Percentiles rank a stretch among this genome's conserved stretches.
phyloP scores from a whole-genome alignment of 768 basidiomycete genomes.

The Pleurotus citrinopileatus region DNA sequence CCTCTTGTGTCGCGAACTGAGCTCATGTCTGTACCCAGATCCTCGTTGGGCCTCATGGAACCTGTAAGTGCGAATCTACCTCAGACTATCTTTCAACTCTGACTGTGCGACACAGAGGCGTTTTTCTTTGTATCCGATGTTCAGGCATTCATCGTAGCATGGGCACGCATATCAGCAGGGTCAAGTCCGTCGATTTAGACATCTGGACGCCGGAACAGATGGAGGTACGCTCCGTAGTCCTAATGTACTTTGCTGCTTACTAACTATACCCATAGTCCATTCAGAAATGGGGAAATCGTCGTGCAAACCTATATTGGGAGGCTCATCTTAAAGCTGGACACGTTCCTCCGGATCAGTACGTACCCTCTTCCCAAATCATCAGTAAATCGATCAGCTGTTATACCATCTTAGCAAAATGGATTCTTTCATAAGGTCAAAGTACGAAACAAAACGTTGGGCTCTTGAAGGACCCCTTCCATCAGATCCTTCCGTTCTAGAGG shows the following conservation, averaged over 20 bases:
- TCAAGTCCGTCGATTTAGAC: constrained; percentile 97
- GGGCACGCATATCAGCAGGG: constrained; percentile 97
- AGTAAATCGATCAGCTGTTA: neutral
- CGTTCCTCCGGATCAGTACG: constrained; percentile 91
- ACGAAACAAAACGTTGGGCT: constrained; percentile 92
- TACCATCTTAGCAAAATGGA: constrained; percentile 84
- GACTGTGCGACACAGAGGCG: constrained; percentile 51
- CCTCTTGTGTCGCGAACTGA: constrained; percentile 5
- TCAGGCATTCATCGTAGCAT: constrained; percentile 97
- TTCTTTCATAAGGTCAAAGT: constrained; percentile 95
- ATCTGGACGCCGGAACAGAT: constrained; percentile 98
- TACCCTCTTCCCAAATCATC: constrained; percentile 16
- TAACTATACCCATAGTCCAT: constrained; percentile 49
- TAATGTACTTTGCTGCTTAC: neutral
- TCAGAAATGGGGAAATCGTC: constrained; percentile 91
- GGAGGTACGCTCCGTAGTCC: constrained; percentile 51
- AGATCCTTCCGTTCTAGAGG: constrained; percentile 79
- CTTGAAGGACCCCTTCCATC: constrained; percentile 81
- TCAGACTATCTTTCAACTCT: constrained; percentile 2
- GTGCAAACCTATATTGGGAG: constrained; percentile 97
- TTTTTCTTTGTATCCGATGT: constrained; percentile 95
- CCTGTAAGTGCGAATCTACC: constrained; percentile 48
- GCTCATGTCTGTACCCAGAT: constrained; percentile 45
- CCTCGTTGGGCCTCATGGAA: constrained; percentile 99
- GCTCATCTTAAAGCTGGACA: constrained; percentile 91